phyloP scores from a whole-genome alignment of 1,284 basidiomycete genomes.

The Cystobasidium pallidum region DNA sequence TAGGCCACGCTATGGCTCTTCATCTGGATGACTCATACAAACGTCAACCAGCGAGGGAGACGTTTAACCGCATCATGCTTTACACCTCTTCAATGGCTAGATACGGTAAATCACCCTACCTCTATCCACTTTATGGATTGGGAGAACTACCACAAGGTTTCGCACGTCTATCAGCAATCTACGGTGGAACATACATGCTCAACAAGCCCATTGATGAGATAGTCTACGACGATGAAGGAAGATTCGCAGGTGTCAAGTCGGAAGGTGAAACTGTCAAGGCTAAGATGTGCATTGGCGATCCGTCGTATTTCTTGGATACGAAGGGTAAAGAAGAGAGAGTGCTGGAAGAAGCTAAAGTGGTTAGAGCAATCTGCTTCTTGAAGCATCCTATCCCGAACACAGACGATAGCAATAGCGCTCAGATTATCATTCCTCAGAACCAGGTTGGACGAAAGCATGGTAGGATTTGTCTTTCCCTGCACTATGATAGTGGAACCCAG shows the following conservation, averaged over 20 bases:
- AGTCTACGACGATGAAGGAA: conserved; percentile 80
- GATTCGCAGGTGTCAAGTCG: conserved; percentile 89
- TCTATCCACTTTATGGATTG: conserved; percentile 98
- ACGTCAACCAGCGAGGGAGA: conserved; percentile 82
- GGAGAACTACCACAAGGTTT: conserved; percentile 99
- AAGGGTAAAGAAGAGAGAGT: conserved; percentile 66
- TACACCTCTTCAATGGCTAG: conserved; percentile 99
- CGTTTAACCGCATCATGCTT: conserved; percentile 93
- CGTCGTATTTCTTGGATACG: conserved; percentile 82
- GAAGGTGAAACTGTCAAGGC: conserved; percentile 94
- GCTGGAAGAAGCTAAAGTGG: conserved; percentile 89
- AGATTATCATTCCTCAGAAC: conserved; percentile 99
- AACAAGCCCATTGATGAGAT: conserved; percentile 94
- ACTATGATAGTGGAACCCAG: too few species aligned
- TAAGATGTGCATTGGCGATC: conserved; percentile 97
- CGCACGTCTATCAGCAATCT: conserved; percentile 95
- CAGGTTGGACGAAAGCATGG: conserved; percentile 94
- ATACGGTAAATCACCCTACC: conserved; percentile 99
- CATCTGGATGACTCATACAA: conserved; percentile 98
- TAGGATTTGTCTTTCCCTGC: conserved; percentile 58
- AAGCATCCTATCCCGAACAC: conserved; percentile 99
- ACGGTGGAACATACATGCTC: conserved; percentile 99
- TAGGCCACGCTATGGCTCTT: conserved; percentile 98
- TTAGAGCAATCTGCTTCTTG: conserved; percentile 95
- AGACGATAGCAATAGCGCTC: conserved; percentile 89